Percentiles rank a stretch among this genome's conserved stretches.
These are phyloP conservation scores for Wallacemonas sp. DNA, from an alignment of 208 protist genomes.

Conservation along the genomic window DNA sequence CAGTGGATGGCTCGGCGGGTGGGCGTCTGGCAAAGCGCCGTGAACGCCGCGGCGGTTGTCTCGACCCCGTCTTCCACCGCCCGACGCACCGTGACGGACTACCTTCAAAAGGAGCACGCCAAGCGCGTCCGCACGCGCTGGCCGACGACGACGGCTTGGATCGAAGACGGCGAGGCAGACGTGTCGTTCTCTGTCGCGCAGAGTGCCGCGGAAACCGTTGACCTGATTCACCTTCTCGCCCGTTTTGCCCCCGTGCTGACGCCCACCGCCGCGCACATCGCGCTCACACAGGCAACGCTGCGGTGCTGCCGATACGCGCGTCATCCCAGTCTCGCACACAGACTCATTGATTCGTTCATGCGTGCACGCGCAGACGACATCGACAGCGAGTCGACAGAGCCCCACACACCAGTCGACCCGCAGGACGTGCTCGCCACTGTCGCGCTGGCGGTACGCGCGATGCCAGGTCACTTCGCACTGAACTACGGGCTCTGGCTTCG, in stretches of 20 bases:
- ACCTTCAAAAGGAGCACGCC: not conserved
- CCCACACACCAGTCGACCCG: not conserved
- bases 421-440: not conserved
- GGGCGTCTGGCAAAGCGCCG: not conserved
- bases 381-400: not conserved
- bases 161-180: not conserved
- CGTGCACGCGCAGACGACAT: not conserved
- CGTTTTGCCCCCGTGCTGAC: not conserved
- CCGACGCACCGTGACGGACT: not conserved
- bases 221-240: not conserved
- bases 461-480: not conserved
- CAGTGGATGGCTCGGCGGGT: not conserved
- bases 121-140: too few species aligned
- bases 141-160: too few species aligned
- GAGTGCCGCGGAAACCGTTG: not conserved
- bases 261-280: not conserved
- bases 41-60: not conserved
- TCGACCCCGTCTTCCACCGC: not conserved
- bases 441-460: not conserved
- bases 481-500: slow-evolving; percentile 5
- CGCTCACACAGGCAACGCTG: not conserved
- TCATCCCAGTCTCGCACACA: not conserved
- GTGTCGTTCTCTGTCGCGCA: not conserved
- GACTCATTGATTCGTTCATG: not conserved
- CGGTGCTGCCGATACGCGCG: not conserved